Evolutionary conservation across 768 basidiomycete species (phyloP).

Genomic region (Gelatoporia subvermispora): DNA sequence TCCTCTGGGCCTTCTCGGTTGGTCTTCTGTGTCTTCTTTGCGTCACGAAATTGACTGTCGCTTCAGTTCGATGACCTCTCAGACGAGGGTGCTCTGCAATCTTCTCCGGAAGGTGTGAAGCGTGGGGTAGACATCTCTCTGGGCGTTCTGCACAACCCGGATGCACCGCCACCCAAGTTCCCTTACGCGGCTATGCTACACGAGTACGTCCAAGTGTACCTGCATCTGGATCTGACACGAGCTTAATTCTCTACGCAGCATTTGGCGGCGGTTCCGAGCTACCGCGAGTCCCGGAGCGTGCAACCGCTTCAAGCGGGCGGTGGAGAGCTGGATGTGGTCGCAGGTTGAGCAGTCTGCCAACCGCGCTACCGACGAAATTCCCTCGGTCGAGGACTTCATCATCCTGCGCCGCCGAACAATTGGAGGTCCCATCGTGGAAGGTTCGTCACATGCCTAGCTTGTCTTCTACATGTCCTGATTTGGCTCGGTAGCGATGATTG

Average conservation of each 20-base stretch:
- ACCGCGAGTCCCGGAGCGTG: slow-evolving; percentile 34
- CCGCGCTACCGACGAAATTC: slow-evolving; percentile 31
- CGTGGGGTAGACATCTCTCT: slow-evolving; percentile 30
- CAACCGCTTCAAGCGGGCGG: slow-evolving; percentile 30
- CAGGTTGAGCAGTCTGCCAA: slow-evolving; percentile 32
- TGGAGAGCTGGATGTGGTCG: slow-evolving; percentile 30
- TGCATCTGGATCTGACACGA: background rate
- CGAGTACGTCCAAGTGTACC: slow-evolving; percentile 22
- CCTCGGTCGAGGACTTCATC: slow-evolving; percentile 35
- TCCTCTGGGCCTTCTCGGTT: slow-evolving; percentile 36
- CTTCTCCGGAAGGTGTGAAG: slow-evolving; percentile 30
- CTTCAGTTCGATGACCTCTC: slow-evolving; percentile 32
- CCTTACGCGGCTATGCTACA: slow-evolving; percentile 36
- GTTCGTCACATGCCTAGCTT: slow-evolving; percentile 12
- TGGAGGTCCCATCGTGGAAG: slow-evolving; percentile 35
- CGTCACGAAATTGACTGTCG: background rate
- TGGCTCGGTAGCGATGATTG: slow-evolving; percentile 26
- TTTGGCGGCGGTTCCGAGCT: slow-evolving; percentile 29
- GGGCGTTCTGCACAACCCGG: slow-evolving; percentile 23
- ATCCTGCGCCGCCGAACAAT: slow-evolving; percentile 33
- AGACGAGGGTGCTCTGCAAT: slow-evolving; percentile 31
- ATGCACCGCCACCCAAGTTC: slow-evolving; percentile 25
- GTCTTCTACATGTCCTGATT: background rate
- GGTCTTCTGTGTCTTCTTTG: slow-evolving; percentile 7
- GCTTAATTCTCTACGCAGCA: slow-evolving; percentile 11